phyloP scores from a whole-genome alignment of 805 yeast genomes.

The Maudiozyma pseudohumilis region DNA sequence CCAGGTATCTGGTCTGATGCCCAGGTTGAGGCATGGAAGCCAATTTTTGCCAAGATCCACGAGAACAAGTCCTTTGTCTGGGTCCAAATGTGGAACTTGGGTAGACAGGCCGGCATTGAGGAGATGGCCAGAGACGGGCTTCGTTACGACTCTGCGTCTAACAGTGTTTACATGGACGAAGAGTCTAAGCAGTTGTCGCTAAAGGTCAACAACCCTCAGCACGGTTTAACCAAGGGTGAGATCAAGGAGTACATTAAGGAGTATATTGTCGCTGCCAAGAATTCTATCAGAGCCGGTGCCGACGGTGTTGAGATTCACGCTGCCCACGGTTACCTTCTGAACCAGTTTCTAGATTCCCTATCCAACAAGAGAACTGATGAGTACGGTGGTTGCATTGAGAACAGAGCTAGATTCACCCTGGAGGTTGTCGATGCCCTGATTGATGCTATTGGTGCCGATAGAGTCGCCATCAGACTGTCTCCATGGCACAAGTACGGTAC shows the following conservation, averaged over 20 bases:
- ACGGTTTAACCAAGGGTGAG: slow-evolving; percentile 23
- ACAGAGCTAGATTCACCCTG: slow-evolving; percentile 35
- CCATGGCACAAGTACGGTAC: slow-evolving; percentile 35
- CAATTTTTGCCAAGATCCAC: slow-evolving; percentile 40
- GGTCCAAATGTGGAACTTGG: slow-evolving; percentile 44
- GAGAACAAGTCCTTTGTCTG: slow-evolving; percentile 35
- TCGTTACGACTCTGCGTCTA: slow-evolving; percentile 34
- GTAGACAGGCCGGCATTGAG: slow-evolving; percentile 33
- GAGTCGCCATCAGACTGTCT: slow-evolving; percentile 38
- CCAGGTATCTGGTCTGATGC: slow-evolving; percentile 42
- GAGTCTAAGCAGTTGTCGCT: slow-evolving; percentile 27
- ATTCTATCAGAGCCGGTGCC: slow-evolving; percentile 27
- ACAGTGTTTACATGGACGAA: slow-evolving; percentile 27
- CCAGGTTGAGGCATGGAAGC: slow-evolving; percentile 41
- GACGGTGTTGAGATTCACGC: slow-evolving; percentile 60
- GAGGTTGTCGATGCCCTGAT: slow-evolving; percentile 43
- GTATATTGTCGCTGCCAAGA: slow-evolving; percentile 37
- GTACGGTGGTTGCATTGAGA: slow-evolving; percentile 45
- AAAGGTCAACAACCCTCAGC: slow-evolving; percentile 24
- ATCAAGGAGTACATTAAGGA: slow-evolving; percentile 34
- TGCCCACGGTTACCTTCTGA: slow-evolving; percentile 56
- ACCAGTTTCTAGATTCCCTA: slow-evolving; percentile 41
- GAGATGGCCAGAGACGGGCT: slow-evolving; percentile 29
- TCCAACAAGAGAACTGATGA: slow-evolving; percentile 39
- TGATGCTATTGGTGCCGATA: slow-evolving; percentile 42